Evolutionary conservation across 345 rosid species (phyloP), one percentile per base, ranked within the genome.

Genomic region (Lepidium aucheri): DNA sequence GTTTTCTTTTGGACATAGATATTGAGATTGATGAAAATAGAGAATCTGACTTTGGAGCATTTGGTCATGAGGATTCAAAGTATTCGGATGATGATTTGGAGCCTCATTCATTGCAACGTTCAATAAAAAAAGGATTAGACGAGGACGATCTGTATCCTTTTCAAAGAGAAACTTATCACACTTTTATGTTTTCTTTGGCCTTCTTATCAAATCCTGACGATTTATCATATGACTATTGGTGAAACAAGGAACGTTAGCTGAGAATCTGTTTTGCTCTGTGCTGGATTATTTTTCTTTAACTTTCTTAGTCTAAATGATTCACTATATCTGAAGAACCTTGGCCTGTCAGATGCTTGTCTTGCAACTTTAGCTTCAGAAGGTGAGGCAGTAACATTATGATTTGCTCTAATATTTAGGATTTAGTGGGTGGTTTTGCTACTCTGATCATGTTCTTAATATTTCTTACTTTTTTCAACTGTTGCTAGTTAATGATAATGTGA

Each of bases 91-190:
- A 78, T 9, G 83, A n/a, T 16, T 11, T 67, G 45, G 62, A 81
- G 16, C 35, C 63, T 51, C 63, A 75, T 59, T 65, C 80, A 1
- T 53, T 38, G 22, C 51, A 60, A 8, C 42, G 17, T 61, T 80
- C 88, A 14, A 36, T 64, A 15, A 45, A 46, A 6, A 86, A 76
- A 71, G 76, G 78, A 65, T 73, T 85, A 44, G 84, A 87, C 32
- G 85, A 85, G 20, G 93, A 87, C 32, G 69, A 82, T 73, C 60
- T 89, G 98, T 92, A 89, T 92, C 98, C 93, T 77, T 76, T 32
- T 43, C 38, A 1, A 22, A 46, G 5, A n/a, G 9, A 47, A 15
- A 9, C n/a, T 43, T 42, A 1, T 16, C 16, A 7, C 26, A 14
- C 0, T n/a, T 24, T 14, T 3, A 14, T 9, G 35, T 12, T 30